Evolutionary conservation across 1,284 basidiomycete genomes (phyloP).

Genomic region (Cryptococcus depauperatus): DNA sequence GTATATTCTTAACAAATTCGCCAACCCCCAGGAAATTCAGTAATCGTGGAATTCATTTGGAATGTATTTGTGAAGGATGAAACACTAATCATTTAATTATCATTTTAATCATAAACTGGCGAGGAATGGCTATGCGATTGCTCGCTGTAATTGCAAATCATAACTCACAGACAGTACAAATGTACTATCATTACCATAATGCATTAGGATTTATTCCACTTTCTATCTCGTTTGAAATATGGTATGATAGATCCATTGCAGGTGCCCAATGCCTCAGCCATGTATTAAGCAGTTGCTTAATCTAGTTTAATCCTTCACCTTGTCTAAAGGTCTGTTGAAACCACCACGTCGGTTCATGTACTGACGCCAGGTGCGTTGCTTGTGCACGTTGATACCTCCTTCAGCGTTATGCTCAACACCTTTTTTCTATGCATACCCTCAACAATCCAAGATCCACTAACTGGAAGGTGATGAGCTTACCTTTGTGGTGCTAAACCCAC

Average conservation of each 20-base stretch:
- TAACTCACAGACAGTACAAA: too few species aligned
- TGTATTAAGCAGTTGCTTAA: too few species aligned
- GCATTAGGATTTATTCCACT: too few species aligned
- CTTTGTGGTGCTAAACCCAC: slow-evolving; percentile 83
- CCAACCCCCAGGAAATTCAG: slow-evolving; percentile 35
- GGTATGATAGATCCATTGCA: too few species aligned
- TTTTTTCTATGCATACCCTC: slow-evolving; percentile 54
- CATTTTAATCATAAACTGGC: background rate
- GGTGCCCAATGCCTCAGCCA: too few species aligned
- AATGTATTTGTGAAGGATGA: background rate
- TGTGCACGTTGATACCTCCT: slow-evolving; percentile 67
- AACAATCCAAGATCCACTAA: background rate
- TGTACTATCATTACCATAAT: too few species aligned
- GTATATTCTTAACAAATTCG: slow-evolving; percentile 41
- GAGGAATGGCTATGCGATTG: background rate
- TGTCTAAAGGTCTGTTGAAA: slow-evolving; percentile 80
- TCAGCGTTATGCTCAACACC: slow-evolving; percentile 51
- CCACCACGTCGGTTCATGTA: slow-evolving; percentile 66
- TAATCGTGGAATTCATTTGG: slow-evolving; percentile 2
- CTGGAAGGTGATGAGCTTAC: slow-evolving; percentile 46
- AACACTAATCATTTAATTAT: background rate
- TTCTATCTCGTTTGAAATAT: too few species aligned
- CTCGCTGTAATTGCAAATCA: too few species aligned
- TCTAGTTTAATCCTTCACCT: slow-evolving; percentile 51
- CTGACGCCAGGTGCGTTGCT: slow-evolving; percentile 88